These are phyloP conservation scores for Corynespora cassiicola DNA, from an alignment of 2,329 filamentous ascomycete genomes.

Conservation along the genomic window DNA sequence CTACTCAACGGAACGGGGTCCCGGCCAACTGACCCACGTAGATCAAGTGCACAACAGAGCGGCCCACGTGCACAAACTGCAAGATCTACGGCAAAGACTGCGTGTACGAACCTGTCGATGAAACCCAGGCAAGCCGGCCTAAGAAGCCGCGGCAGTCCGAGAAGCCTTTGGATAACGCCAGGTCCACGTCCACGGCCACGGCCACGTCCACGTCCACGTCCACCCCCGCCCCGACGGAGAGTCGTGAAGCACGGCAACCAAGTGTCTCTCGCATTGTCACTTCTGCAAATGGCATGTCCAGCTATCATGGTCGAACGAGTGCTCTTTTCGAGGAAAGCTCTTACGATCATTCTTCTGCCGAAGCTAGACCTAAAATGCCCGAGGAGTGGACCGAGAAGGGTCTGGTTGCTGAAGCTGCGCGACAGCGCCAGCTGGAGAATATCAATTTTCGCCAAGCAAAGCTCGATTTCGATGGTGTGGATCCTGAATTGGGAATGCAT, in stretches of 20 bases:
- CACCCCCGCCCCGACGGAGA: conserved; percentile 6
- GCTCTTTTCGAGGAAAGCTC: conserved; percentile 54
- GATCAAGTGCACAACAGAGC: conserved; percentile 59
- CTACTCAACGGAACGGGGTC: not conserved
- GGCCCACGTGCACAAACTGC: conserved; percentile 56
- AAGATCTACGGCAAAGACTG: conserved; percentile 54
- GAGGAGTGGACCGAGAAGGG: conserved; percentile 53
- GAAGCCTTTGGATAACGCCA: not conserved
- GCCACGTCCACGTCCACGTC: not conserved
- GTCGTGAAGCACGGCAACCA: conserved; percentile 21
- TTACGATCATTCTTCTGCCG: conserved; percentile 20
- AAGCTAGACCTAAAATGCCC: conserved; percentile 26
- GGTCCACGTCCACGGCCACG: not conserved
- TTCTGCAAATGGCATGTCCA: conserved; percentile 48
- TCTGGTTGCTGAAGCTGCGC: conserved; percentile 56
- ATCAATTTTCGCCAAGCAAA: conserved; percentile 54
- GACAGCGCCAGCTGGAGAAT: conserved; percentile 58
- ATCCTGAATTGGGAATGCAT: conserved; percentile 60
- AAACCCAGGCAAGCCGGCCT: conserved; percentile 27
- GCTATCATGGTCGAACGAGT: conserved; percentile 59
- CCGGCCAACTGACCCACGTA: conserved; percentile 19
- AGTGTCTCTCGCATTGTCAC: conserved; percentile 48
- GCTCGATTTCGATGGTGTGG: conserved; percentile 63
- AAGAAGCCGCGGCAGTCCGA: conserved; percentile 22
- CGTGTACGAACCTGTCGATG: conserved; percentile 46